phyloP scores from a whole-genome alignment of 1,284 basidiomycete genomes.

The Microbotryomycetes sp. region DNA sequence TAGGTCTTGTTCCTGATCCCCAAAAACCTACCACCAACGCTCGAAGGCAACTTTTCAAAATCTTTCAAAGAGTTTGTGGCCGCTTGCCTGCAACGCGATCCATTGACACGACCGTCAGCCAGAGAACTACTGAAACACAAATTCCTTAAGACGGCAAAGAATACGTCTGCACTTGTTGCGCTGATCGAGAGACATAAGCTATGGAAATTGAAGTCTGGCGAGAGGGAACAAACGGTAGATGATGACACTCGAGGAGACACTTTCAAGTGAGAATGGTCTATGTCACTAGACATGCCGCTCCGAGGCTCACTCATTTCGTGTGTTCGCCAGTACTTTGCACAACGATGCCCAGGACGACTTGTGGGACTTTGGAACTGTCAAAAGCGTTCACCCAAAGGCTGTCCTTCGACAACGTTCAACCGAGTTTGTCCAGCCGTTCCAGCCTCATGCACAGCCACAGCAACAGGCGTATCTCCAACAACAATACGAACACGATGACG shows the following conservation, averaged over 20 bases:
- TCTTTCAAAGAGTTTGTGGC: conserved; percentile 90
- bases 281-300: neutral
- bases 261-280: conserved; percentile 48
- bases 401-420: conserved; percentile 25
- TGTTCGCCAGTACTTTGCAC: too few species aligned
- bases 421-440: conserved; percentile 4
- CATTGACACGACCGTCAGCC: conserved; percentile 71
- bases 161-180: conserved; percentile 87
- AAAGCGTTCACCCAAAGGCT: conserved; percentile 46
- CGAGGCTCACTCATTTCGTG: neutral
- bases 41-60: conserved; percentile 79
- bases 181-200: conserved; percentile 89
- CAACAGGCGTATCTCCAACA: conserved; percentile 29
- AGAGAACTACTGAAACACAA: conserved; percentile 91
- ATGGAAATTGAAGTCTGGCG: conserved; percentile 81
- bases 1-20: conserved; percentile 96
- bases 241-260: conserved; percentile 51
- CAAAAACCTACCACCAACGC: conserved; percentile 86
- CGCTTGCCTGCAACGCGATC: conserved; percentile 87
- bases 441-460: neutral
- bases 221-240: conserved; percentile 54
- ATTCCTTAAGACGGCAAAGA: conserved; percentile 89
- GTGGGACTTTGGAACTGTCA: conserved; percentile 91
- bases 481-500: conserved; percentile 51
- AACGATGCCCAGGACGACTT: conserved; percentile 60